Evolutionary conservation across 495 filamentous ascomycete genomes (phyloP).

Genomic region (Neurospora sp.): DNA sequence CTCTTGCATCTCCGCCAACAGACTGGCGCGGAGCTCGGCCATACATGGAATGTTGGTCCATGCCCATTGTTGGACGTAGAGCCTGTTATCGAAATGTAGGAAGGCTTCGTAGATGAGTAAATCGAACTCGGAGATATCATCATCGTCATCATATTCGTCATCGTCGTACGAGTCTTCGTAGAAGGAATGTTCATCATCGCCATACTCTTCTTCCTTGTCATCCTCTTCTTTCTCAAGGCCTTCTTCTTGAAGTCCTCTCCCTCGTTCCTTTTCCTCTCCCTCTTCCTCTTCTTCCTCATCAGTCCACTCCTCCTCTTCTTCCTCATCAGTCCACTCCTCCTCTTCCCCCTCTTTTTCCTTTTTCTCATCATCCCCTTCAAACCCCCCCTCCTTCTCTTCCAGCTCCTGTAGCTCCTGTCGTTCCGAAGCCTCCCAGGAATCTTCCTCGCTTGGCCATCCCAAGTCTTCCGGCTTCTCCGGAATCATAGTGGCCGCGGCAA

Average conservation of each 20-base stretch:
- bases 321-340: background rate
- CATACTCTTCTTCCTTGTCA: too few species aligned
- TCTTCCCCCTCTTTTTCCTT: too few species aligned
- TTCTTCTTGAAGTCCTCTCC: background rate
- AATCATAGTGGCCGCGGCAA: too few species aligned
- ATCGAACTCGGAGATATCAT: background rate
- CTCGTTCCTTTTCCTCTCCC: too few species aligned
- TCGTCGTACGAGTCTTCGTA: background rate
- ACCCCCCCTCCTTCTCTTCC: too few species aligned
- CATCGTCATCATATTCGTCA: too few species aligned
- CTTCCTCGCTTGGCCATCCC: too few species aligned
- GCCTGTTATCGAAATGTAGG: fast-evolving
- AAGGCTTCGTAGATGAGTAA: background rate
- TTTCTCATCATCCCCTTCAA: too few species aligned
- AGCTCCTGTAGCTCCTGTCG: too few species aligned
- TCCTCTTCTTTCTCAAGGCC: background rate
- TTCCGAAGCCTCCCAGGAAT: too few species aligned
- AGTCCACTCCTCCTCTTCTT: background rate
- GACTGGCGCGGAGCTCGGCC: background rate
- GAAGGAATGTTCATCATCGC: background rate
- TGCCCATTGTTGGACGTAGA: background rate
- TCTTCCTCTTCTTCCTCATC: too few species aligned
- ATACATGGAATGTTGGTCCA: background rate
- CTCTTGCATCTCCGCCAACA: background rate
- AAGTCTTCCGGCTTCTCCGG: too few species aligned